Evolutionary conservation across 306 rosid genomes (phyloP).

Genomic region (Gastrolobium villosum): DNA sequence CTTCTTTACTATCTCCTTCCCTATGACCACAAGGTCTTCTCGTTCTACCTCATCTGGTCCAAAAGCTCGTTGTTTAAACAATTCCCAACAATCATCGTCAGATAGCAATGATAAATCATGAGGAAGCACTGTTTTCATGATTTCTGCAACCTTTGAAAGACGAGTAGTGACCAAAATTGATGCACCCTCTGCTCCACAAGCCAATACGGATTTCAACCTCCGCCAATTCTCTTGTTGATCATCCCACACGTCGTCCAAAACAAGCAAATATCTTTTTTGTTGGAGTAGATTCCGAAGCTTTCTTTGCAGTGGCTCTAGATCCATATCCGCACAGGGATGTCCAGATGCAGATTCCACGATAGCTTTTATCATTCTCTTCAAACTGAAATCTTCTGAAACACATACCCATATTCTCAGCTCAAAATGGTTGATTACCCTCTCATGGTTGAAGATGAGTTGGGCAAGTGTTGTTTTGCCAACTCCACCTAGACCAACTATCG

Average conservation of each 20-base stretch:
- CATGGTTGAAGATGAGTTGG: conserved; percentile 27
- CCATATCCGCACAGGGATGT: neutral
- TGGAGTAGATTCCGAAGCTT: neutral
- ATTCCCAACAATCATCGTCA: neutral
- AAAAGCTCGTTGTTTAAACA: conserved; percentile 38
- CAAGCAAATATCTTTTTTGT: conserved; percentile 24
- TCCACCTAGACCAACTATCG: conserved; percentile 36
- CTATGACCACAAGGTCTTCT: conserved; percentile 29
- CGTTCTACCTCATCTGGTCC: neutral
- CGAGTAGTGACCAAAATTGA: conserved; percentile 39
- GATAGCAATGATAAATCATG: neutral
- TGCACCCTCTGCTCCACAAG: conserved; percentile 32
- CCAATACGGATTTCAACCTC: neutral
- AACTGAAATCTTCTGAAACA: conserved; percentile 29
- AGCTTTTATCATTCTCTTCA: conserved; percentile 14
- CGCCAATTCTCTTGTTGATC: conserved; percentile 16
- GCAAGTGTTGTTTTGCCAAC: conserved; percentile 42
- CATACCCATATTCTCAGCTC: conserved; percentile 41
- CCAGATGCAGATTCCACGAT: conserved; percentile 24
- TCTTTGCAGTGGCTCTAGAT: conserved; percentile 25
- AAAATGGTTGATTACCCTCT: conserved; percentile 12
- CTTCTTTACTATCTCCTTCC: conserved; percentile 37
- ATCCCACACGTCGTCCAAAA: conserved; percentile 42
- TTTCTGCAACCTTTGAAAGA: neutral
- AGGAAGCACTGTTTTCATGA: conserved; percentile 13